These are phyloP conservation scores for Groenewaldozyma salmanticensis DNA, from an alignment of 805 yeast species.

Conservation along the genomic window DNA sequence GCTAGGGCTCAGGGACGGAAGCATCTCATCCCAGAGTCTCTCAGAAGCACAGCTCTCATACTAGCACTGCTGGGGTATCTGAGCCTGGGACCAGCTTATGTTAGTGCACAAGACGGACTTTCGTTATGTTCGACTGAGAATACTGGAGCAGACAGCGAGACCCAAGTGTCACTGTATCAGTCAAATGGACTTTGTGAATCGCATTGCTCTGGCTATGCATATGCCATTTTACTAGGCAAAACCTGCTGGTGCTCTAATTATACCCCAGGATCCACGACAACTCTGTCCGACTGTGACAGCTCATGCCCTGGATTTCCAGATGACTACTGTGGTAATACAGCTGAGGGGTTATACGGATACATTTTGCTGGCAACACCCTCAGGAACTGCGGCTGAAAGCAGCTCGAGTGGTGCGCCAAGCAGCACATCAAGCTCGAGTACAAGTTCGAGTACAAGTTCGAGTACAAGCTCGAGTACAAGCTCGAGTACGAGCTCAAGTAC, in stretches of 20 bases:
- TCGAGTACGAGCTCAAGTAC: background rate
- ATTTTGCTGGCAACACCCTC: constrained; percentile 31
- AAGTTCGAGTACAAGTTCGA: constrained; percentile 2
- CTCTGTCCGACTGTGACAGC: constrained; percentile 26
- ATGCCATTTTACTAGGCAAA: constrained; percentile 43
- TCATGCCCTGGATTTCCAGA: constrained; percentile 37
- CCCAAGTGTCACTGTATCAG: constrained; percentile 24
- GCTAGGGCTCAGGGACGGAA: no score
- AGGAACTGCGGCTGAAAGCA: constrained; percentile 21
- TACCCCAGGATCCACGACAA: constrained; percentile 36
- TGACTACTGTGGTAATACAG: constrained; percentile 36
- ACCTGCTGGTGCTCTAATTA: constrained; percentile 55
- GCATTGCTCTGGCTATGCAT: constrained; percentile 39
- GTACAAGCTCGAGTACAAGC: constrained; percentile 6
- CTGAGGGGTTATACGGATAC: constrained; percentile 44
- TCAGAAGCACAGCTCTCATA: no score
- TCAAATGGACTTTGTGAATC: constrained; percentile 45
- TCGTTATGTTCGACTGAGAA: constrained; percentile 32
- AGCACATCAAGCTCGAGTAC: constrained; percentile 4
- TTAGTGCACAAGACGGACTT: no score
- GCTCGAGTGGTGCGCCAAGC: constrained; percentile 7
- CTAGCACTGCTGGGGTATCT: no score
- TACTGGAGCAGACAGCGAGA: constrained; percentile 26
- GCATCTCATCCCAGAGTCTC: no score
- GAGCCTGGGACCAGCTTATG: no score